Evolutionary conservation across 1,284 basidiomycete species (phyloP).

Genomic region (Boletus smithii): DNA sequence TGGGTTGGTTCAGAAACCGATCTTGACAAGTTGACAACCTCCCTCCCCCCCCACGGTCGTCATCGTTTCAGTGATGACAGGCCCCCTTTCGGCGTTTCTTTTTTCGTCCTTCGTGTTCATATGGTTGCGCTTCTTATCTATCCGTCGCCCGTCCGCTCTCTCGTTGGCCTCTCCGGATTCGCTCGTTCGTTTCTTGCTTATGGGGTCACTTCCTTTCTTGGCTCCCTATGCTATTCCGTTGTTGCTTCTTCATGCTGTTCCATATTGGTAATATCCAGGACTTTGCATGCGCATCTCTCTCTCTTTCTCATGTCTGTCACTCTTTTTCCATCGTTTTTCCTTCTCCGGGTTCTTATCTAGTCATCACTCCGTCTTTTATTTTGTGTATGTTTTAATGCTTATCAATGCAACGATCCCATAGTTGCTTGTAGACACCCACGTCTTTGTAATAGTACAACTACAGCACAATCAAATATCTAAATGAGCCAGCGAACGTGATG

Average conservation of each 20-base stretch:
- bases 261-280: constrained; percentile 8
- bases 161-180: neutral
- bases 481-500: neutral
- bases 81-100: neutral
- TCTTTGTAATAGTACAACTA: constrained; percentile 22
- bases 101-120: constrained; percentile 15
- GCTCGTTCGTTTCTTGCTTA: constrained; percentile 9
- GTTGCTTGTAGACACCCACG: neutral
- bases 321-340: constrained; percentile 3
- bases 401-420: neutral
- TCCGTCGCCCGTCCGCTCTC: neutral
- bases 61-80: constrained; percentile 10
- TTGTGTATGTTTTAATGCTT: constrained; percentile 11
- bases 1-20: too few species aligned
- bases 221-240: constrained; percentile 9
- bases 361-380: constrained; percentile 1
- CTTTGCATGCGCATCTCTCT: constrained; percentile 4
- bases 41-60: too few species aligned
- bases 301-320: constrained; percentile 9
- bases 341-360: neutral
- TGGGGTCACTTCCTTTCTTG: neutral
- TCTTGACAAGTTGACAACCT: neutral
- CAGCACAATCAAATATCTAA: constrained; percentile 16
- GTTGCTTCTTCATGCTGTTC: neutral
- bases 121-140: constrained; percentile 15